Percentiles rank a stretch among this genome's conserved stretches.
Evolutionary conservation across 176 grass and related monocot genomes (phyloP).

Genomic region (Raddia distichophylla): DNA sequence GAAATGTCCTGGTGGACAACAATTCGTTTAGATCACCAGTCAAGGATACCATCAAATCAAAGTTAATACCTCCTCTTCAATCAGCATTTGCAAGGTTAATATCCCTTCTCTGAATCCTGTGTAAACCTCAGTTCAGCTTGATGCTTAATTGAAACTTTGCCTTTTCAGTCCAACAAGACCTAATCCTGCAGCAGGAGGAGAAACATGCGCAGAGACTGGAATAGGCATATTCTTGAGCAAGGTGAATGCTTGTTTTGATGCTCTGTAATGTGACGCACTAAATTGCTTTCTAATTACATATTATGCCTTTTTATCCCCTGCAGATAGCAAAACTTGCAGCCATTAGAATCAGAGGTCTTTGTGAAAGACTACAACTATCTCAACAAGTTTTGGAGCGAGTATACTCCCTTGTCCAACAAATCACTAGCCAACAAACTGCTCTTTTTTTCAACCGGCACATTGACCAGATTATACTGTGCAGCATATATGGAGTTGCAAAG

Average conservation of each 20-base stretch:
- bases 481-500: slow-evolving; percentile 97
- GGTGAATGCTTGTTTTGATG: slow-evolving; percentile 35
- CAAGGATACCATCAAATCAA: slow-evolving; percentile 77
- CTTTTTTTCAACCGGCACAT: slow-evolving; percentile 98
- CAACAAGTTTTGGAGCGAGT: slow-evolving; percentile 79
- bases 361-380: slow-evolving; percentile 85
- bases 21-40: slow-evolving; percentile 88
- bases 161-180: slow-evolving; percentile 75
- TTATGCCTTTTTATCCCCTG: slow-evolving; percentile 18
- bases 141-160: slow-evolving; percentile 29
- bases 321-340: slow-evolving; percentile 88
- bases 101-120: slow-evolving; percentile 24
- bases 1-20: slow-evolving; percentile 74
- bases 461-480: slow-evolving; percentile 93
- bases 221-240: slow-evolving; percentile 94
- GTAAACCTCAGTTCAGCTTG: slow-evolving; percentile 1
- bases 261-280: slow-evolving; percentile 10
- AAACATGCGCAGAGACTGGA: slow-evolving; percentile 94
- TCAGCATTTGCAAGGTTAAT: slow-evolving; percentile 92
- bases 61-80: slow-evolving; percentile 83
- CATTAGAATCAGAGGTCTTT: slow-evolving; percentile 94
- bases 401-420: slow-evolving; percentile 86
- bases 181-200: slow-evolving; percentile 80
- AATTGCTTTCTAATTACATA: slow-evolving; percentile 31
- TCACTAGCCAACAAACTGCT: slow-evolving; percentile 75